Conservation (phyloP, 805 yeast genomes). For the Lipomyces lipofer region DNA sequence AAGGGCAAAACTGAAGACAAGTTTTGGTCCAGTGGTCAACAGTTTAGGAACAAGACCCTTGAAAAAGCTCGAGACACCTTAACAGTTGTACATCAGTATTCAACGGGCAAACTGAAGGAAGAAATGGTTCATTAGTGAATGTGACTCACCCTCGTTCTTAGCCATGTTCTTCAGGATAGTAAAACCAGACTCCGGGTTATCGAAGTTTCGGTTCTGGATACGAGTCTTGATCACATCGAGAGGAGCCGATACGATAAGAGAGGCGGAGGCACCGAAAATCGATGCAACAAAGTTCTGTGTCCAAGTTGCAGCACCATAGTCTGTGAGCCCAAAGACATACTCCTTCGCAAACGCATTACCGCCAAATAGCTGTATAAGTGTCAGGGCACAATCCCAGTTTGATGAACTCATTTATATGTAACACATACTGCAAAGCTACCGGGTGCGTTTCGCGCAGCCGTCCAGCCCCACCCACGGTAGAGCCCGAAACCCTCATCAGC, state of each 20-base stretch:
- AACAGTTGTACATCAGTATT: not conserved
- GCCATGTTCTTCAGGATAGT: conserved; percentile 90
- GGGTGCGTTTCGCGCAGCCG: conserved; percentile 99
- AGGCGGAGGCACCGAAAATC: conserved; percentile 94
- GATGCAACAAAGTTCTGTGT: conserved; percentile 91
- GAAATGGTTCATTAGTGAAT: not conserved
- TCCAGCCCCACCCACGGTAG: conserved; percentile 99
- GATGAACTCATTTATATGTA: not conserved
- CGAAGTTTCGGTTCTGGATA: conserved; percentile 95
- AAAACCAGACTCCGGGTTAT: conserved; percentile 91
- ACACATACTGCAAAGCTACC: conserved; percentile 76
- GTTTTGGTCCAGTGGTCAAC: conserved; percentile 96
- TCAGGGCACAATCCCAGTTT: not conserved
- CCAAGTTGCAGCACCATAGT: conserved; percentile 93
- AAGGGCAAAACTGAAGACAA: conserved; percentile 95
- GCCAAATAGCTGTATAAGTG: conserved; percentile 63
- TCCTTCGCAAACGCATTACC: conserved; percentile 99
- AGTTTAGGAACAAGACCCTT: conserved; percentile 96
- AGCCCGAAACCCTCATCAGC: conserved; percentile 89
- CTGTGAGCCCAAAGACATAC: conserved; percentile 80
- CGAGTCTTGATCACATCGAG: conserved; percentile 97
- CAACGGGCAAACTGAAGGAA: not conserved
- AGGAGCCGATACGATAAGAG: conserved; percentile 95
- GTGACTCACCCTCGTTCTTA: conserved; percentile 61
- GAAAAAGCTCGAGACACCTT: conserved; percentile 82